A percentile compares a stretch with the other conserved stretches of the same genome.
Evolutionary conservation across 129 eudicot genomes (phyloP).

Genomic region (Dittrichia graveolens): DNA sequence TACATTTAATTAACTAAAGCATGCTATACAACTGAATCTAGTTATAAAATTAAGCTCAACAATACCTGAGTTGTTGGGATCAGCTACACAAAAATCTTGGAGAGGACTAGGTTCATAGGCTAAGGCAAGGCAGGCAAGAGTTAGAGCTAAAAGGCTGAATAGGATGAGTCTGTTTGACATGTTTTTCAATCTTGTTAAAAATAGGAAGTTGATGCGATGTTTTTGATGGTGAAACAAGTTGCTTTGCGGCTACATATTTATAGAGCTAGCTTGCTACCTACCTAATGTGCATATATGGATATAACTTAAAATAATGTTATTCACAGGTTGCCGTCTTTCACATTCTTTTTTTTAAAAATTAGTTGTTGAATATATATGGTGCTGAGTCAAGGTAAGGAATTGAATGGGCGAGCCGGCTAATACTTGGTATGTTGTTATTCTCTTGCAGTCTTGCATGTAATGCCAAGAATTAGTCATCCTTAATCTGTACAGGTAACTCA

Average conservation of each 20-base stretch:
- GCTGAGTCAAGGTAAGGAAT: too few relatives aligned
- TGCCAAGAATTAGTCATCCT: too few relatives aligned
- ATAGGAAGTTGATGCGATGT: neutral
- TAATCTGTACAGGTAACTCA: too few relatives aligned
- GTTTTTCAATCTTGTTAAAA: neutral
- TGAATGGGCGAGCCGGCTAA: too few relatives aligned
- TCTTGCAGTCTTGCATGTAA: too few relatives aligned
- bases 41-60: neutral
- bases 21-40: neutral
- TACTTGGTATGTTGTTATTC: too few relatives aligned
- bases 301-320: too few relatives aligned
- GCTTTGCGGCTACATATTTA: neutral
- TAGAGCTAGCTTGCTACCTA: neutral
- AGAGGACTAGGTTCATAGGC: conserved; percentile 44
- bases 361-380: too few relatives aligned
- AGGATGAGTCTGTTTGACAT: conserved; percentile 18
- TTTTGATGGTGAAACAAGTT: conserved; percentile 11
- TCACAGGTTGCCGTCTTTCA: too few relatives aligned
- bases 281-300: neutral
- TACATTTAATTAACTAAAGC: neutral
- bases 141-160: conserved; percentile 14
- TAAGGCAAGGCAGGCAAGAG: conserved; percentile 23
- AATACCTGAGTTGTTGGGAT: conserved; percentile 36
- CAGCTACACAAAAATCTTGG: conserved; percentile 47
- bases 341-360: too few relatives aligned